Base-by-base conservation (phyloP, 306 rosid species). In the Corylus heterophylla region DNA sequence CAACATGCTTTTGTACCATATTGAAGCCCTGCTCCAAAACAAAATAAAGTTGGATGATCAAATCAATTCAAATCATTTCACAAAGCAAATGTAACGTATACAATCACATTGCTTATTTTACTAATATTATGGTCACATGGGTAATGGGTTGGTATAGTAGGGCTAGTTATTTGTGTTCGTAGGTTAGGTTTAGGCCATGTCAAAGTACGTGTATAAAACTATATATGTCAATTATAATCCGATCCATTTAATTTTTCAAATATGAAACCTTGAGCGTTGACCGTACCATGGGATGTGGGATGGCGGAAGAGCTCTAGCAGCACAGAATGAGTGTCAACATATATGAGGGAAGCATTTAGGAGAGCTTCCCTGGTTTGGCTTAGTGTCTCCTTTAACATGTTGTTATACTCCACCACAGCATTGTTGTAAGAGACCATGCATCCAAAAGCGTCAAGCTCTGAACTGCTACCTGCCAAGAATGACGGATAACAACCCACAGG, bases 401-500 rank as follows among this genome's bases (percentile, higher is more conserved):
- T 86, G 85, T 92, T 92, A 54, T 89, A 91, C 70, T 86, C 86
- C 48, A 49, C 69, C 3, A 91, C 97, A 73, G 84, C 96, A 55
- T 87, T 87, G 83, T 89, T 90, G 85, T 85, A 79, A 69, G 98
- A 85, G 77, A 82, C 27, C 49, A 85, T 76, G 89, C 98, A 92
- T 64, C 98, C 96, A 86, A 81, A 83, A 66, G 76, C 80, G 79
- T 95, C 98, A n/a, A 87, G 25, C 39, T 92, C 98, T 7, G 89
- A 85, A 59, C 4, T 79, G 17, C 55, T 69, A 72, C 87, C 76
- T 69, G 74, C 96, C 85, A 91, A 71, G 5, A 74, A 20, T 64
- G 91, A 79, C 48, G 97, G 97, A 58, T 90, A 95, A 52, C 98
- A 95, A 63, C 98, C 98, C 50, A 92, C 87, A 0, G 98, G 98